phyloP scores from a whole-genome alignment of 129 eudicot genomes.

The Flaveria trinervia region DNA sequence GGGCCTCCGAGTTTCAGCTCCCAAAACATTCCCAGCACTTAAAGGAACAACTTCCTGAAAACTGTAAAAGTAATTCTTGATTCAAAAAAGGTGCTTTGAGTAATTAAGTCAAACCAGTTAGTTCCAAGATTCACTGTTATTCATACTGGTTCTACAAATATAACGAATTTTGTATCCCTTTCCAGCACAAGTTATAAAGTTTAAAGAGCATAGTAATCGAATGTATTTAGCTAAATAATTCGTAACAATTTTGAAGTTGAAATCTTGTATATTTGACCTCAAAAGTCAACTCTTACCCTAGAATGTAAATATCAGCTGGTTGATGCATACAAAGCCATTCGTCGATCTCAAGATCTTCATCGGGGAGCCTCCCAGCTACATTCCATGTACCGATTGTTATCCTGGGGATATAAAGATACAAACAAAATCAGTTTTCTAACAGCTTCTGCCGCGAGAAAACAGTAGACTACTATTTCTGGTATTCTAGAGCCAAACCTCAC shows the following conservation, averaged over 20 bases:
- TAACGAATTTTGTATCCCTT: neutral
- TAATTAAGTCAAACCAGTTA: constrained; percentile 18
- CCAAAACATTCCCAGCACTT: constrained; percentile 92
- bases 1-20: constrained; percentile 87
- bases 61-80: constrained; percentile 40
- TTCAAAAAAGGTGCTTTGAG: constrained; percentile 13
- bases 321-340: constrained; percentile 90
- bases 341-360: constrained; percentile 75
- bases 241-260: neutral
- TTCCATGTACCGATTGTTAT: constrained; percentile 96
- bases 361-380: constrained; percentile 87
- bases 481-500: constrained; percentile 75
- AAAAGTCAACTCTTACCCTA: constrained; percentile 62
- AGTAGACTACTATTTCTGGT: constrained; percentile 17
- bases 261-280: constrained; percentile 1
- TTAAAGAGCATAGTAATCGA: neutral
- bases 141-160: neutral
- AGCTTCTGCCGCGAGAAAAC: neutral
- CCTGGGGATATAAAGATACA: constrained; percentile 34
- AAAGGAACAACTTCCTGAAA: constrained; percentile 97
- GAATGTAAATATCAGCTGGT: constrained; percentile 83
- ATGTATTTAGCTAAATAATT: constrained; percentile 1
- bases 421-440: neutral
- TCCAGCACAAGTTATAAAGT: neutral
- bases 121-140: constrained; percentile 9